Evolutionary conservation across 331 rosid species (phyloP).

Genomic region (Quercus tomentella): DNA sequence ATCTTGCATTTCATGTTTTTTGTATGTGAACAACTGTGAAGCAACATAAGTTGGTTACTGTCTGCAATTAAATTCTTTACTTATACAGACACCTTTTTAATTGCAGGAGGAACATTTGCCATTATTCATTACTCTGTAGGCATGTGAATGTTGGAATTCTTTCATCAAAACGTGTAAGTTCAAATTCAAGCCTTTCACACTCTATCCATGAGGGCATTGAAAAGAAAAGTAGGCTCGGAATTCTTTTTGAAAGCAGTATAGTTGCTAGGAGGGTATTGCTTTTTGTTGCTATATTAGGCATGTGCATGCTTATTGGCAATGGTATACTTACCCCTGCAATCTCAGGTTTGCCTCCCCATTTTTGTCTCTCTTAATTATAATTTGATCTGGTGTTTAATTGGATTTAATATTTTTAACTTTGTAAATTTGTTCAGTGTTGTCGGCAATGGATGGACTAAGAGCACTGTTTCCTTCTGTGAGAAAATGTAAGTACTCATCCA

Average conservation of each 20-base stretch:
- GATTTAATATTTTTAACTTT: not conserved
- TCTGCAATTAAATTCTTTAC: not conserved
- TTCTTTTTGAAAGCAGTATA: slow-evolving; percentile 22
- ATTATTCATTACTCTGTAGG: slow-evolving; percentile 36
- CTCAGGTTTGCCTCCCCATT: slow-evolving; percentile 22
- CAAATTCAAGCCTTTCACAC: not conserved
- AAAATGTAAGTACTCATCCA: slow-evolving; percentile 41
- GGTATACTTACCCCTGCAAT: slow-evolving; percentile 41
- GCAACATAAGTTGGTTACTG: not conserved
- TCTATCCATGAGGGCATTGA: not conserved
- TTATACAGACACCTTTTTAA: not conserved
- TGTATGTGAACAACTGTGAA: not conserved
- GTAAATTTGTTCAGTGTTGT: slow-evolving; percentile 41
- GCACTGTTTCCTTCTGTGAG: slow-evolving; percentile 74
- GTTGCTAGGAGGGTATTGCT: slow-evolving; percentile 27
- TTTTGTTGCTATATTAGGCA: slow-evolving; percentile 30
- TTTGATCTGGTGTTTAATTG: not conserved
- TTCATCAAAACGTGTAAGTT: slow-evolving; percentile 30
- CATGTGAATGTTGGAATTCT: slow-evolving; percentile 28
- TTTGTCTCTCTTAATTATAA: slow-evolving; percentile 1
- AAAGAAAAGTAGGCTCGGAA: slow-evolving; percentile 14
- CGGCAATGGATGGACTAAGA: slow-evolving; percentile 69
- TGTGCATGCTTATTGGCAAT: slow-evolving; percentile 34
- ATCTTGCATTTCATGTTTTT: not conserved
- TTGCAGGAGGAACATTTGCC: slow-evolving; percentile 42